phyloP scores from a whole-genome alignment of 305 asterid genomes.

The Solanum hybrid region DNA sequence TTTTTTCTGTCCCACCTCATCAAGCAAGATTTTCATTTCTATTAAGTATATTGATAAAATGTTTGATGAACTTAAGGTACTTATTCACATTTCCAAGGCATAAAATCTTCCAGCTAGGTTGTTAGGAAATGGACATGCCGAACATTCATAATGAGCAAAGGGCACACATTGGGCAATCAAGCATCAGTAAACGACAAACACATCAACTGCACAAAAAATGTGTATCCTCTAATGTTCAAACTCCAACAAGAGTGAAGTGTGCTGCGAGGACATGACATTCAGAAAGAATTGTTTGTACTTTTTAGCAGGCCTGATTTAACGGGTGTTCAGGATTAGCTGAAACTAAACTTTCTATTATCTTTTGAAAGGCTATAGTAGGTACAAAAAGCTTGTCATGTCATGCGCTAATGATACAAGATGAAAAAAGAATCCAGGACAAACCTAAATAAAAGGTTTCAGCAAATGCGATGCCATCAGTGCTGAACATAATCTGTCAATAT shows the following conservation, averaged over 20 bases:
- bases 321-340: background rate
- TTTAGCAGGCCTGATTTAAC: background rate
- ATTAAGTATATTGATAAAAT: too few species aligned
- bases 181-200: too few species aligned
- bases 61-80: too few species aligned
- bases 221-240: background rate
- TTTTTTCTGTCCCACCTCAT: background rate
- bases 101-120: too few species aligned
- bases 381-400: background rate
- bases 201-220: background rate
- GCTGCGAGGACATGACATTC: background rate
- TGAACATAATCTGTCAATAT: conserved; percentile 84
- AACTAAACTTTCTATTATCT: background rate
- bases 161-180: too few species aligned
- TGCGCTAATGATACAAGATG: background rate
- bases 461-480: conserved; percentile 77
- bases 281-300: background rate
- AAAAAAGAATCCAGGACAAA: conserved; percentile 21
- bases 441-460: conserved; percentile 89
- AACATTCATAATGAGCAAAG: too few species aligned
- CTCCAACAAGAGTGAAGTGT: background rate
- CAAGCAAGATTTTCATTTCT: background rate
- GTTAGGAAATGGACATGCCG: too few species aligned
- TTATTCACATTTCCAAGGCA: fast-evolving
- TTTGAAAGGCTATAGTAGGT: background rate